Base-by-base conservation (phyloP, 1,284 basidiomycete genomes). In the Naganishia cerealis region DNA sequence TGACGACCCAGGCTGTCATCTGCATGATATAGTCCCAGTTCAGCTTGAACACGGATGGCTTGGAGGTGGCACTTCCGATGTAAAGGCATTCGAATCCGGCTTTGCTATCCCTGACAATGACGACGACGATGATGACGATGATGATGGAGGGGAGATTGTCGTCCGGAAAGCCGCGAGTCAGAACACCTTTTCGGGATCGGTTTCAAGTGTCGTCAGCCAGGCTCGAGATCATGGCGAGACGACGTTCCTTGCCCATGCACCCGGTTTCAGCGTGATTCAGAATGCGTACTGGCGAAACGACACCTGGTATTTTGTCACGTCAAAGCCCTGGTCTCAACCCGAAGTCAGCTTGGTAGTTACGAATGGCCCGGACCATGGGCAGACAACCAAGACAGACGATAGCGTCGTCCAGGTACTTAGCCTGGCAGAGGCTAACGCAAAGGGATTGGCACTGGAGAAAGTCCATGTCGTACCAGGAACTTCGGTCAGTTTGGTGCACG, bases 261-360 rank as follows among this genome's bases (percentile, higher is more conserved):
- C 75, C 2, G 75, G 75, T 1, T 76, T 72, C 67, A 72, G 72
- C 5, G 72, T 76, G 26, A 66, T 76, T 16, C 71, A 75, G 71
- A 76, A 75, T 54, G 65, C 75, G 69, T 76, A 55, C 29, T 57
- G 57, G 57, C 40, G 46, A 21, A 67, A 67, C 38, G 66, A 57
- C 6, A 67, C 66, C 1, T 67, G 66, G 66, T 67, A 57, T 29
- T 54, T 67, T n/a, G 38, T 66, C 33, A 56, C 63, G 13, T 50
- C 54, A 2, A 56, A 57, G 21, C 63, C 54, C 6, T 66, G 63
- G 63, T 66, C 63, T 0, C 48, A 56, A 10, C 63, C 63, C 1
- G 16, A 38, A 9, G 39, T 66, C 26, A 24, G 15, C 18, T 29
- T 66, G 7, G 63, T 66, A 15, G 54, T 66, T 9, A 66, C 53